Evolutionary conservation across 2,329 filamentous ascomycete genomes (phyloP), one percentile per base, ranked within the genome.

Genomic region (Nigrospora oryzae): DNA sequence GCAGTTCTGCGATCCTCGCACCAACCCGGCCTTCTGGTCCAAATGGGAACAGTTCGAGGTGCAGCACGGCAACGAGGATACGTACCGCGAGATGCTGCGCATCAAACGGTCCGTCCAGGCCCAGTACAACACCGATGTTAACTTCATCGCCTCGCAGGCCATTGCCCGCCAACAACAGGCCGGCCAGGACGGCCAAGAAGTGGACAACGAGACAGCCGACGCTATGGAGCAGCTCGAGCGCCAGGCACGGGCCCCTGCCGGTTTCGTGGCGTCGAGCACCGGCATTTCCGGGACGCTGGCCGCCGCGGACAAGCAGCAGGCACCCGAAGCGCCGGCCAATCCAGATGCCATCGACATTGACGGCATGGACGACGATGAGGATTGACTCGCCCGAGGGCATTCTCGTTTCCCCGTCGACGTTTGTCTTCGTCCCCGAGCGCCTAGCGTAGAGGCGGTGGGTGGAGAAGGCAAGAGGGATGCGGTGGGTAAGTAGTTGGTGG

Each of bases 21-120:
- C 89, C 13, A 89, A 88, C 54, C 83, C 86, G 8, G 81, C 78
- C 14, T 98, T 97, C 68, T 98, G 94, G 94, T 77, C 83, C 56
- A 94, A 91, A 63, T 98, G 93, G 93, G 93, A 98, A 65, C 77
- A 83, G 44, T 98, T 98, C 64, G 94, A 98, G 66, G 89, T 97
- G 17, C 86, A 94, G 63, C 93, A 98, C 60, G 93, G 93, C 52
- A 98, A 98, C 67, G 94, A 98, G 64, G 93, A 98, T 63, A 98
- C 94, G 0, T 98, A 94, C 75, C 96, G 95, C 71, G 93, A 98
- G 63, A 98, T 98, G 93, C 74, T 97, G 50, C 84, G 93, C 30
- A 89, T 98, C 73, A 98, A 97, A 75, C 77, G 93, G 62, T 95
- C 89, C 65, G 93, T 98, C 12, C 89, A 96, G 65, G 91, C 93